Conservation (phyloP, 1,284 basidiomycete genomes). For the Ganoderma boninense region DNA sequence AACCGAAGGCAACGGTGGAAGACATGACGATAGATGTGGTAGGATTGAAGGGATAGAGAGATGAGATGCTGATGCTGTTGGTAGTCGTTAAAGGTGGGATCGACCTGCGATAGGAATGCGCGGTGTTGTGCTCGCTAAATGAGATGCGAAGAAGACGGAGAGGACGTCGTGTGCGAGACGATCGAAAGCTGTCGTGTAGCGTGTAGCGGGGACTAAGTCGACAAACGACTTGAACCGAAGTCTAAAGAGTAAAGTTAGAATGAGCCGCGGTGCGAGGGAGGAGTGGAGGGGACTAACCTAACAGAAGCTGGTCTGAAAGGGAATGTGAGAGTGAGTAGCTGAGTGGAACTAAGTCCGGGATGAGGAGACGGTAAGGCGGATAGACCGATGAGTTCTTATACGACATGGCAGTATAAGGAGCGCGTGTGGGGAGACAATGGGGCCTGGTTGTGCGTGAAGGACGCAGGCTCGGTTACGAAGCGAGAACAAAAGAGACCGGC, state of each 20-base stretch:
- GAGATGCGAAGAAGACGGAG: constrained; percentile 36
- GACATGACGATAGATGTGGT: constrained; percentile 48
- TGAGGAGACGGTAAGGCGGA: constrained; percentile 36
- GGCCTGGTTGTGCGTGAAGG: constrained; percentile 22
- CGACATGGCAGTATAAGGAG: constrained; percentile 14
- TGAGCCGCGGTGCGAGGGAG: neutral
- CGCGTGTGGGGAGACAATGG: constrained; percentile 45
- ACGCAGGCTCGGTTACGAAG: constrained; percentile 38
- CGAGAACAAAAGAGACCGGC: constrained; percentile 44
- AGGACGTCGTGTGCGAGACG: constrained; percentile 24
- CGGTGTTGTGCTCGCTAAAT: constrained; percentile 38
- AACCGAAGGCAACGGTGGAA: constrained; percentile 52
- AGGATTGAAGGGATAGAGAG: constrained; percentile 28
- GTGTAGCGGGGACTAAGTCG: constrained; percentile 39
- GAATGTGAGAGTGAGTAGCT: constrained; percentile 35
- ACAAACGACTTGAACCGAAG: constrained; percentile 31
- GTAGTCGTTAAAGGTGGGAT: constrained; percentile 45
- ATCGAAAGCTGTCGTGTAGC: constrained; percentile 37
- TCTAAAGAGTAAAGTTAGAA: constrained; percentile 17
- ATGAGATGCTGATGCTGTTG: constrained; percentile 26
- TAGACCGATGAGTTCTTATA: constrained; percentile 43
- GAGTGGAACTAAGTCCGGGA: constrained; percentile 48
- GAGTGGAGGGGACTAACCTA: constrained; percentile 38
- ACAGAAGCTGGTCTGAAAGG: constrained; percentile 43
- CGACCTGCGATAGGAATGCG: constrained; percentile 70